Conservation (phyloP, 495 filamentous ascomycete genomes). For the Lophium mytilinum region DNA sequence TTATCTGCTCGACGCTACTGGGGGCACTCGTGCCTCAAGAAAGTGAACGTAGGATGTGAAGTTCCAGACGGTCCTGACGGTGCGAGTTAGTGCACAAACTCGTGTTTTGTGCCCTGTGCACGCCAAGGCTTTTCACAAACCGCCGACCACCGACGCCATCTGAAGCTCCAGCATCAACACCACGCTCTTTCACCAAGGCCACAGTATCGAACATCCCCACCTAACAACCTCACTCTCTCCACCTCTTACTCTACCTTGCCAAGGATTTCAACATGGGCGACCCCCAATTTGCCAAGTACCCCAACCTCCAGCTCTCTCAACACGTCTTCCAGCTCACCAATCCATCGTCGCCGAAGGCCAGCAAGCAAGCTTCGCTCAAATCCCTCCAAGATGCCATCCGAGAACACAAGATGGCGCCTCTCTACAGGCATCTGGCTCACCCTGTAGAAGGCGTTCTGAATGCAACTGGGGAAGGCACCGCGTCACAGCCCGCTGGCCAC, state of each 20-base stretch:
- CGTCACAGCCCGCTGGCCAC: constrained; percentile 43
- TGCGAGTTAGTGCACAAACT: no score
- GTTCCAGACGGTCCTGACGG: no score
- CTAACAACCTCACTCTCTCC: neutral
- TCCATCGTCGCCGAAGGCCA: constrained; percentile 58
- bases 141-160: no score
- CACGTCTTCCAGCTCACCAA: constrained; percentile 96
- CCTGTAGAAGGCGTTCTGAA: constrained; percentile 89
- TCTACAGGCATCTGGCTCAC: constrained; percentile 92
- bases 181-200: neutral
- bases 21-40: no score
- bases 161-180: no score
- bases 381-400: constrained; percentile 85
- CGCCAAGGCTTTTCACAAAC: no score
- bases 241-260: constrained; percentile 1
- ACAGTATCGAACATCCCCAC: neutral
- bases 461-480: constrained; percentile 58
- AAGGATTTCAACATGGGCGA: constrained; percentile 67
- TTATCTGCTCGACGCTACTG: no score
- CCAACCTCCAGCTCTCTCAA: constrained; percentile 83
- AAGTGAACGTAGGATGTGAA: no score
- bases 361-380: constrained; percentile 68
- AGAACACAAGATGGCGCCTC: constrained; percentile 92
- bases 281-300: constrained; percentile 93
- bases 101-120: no score